A percentile compares a stretch with the other conserved stretches of the same genome.
Evolutionary conservation across 2,329 filamentous ascomycete genomes (phyloP).

Genomic region (Neospermospora avenae): DNA sequence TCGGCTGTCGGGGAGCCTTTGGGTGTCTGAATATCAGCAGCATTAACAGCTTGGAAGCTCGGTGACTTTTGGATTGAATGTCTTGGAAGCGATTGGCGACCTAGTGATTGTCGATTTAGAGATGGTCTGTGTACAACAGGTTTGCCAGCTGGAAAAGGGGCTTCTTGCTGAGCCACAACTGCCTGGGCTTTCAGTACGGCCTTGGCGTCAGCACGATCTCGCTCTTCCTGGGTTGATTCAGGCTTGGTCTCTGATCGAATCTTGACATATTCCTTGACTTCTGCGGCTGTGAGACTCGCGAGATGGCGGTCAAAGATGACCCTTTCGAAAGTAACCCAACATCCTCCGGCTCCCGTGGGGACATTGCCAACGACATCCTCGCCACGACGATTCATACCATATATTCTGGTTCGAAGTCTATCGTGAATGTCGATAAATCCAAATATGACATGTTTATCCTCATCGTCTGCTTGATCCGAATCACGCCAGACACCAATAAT

Average conservation of each 20-base stretch:
- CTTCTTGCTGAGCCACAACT: slow-evolving; percentile 23
- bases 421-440: slow-evolving; percentile 62
- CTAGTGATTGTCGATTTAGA: slow-evolving; percentile 16
- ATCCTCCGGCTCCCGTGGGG: slow-evolving; percentile 57
- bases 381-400: slow-evolving; percentile 47
- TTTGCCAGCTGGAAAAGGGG: slow-evolving; percentile 19
- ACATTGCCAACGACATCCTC: slow-evolving; percentile 43
- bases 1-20: slow-evolving; percentile 27
- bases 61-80: slow-evolving; percentile 27
- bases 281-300: slow-evolving; percentile 51
- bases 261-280: slow-evolving; percentile 62
- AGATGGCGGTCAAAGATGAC: slow-evolving; percentile 58
- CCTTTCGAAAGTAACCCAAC: slow-evolving; percentile 62
- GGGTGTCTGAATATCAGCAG: slow-evolving; percentile 24
- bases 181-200: slow-evolving; percentile 30
- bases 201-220: slow-evolving; percentile 22
- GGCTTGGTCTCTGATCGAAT: slow-evolving; percentile 42
- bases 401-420: slow-evolving; percentile 57
- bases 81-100: slow-evolving; percentile 27
- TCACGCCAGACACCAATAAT: slow-evolving; percentile 60
- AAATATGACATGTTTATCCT: slow-evolving; percentile 55
- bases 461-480: slow-evolving; percentile 47
- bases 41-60: slow-evolving; percentile 31
- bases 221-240: slow-evolving; percentile 23
- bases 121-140: slow-evolving; percentile 25